phyloP scores from a whole-genome alignment of 495 filamentous ascomycete genomes.

The Margaritispora aquatica region DNA sequence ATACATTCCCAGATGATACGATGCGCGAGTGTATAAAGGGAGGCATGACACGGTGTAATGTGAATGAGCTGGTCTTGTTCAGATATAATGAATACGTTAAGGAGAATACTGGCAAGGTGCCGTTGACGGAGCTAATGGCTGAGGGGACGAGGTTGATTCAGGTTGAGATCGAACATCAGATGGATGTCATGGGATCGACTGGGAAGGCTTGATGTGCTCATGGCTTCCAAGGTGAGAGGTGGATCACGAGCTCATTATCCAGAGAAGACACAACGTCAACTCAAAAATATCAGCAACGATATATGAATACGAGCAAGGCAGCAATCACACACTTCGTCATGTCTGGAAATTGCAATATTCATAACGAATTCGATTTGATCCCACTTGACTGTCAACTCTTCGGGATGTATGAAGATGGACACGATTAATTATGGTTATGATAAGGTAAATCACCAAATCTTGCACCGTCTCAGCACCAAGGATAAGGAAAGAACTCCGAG shows the following conservation, averaged over 20 bases:
- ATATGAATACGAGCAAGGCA: too few relatives aligned
- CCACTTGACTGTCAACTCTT: too few relatives aligned
- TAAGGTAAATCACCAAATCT: too few relatives aligned
- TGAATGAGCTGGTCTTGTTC: constrained; percentile 77
- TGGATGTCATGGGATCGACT: constrained; percentile 55
- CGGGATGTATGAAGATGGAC: too few relatives aligned
- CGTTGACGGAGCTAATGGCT: constrained; percentile 66
- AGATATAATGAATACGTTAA: constrained; percentile 58
- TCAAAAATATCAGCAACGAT: too few relatives aligned
- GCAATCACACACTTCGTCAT: too few relatives aligned
- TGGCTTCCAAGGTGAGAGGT: not conserved
- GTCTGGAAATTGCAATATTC: too few relatives aligned
- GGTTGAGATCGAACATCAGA: constrained; percentile 65
- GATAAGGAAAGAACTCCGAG: too few relatives aligned
- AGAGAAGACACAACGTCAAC: too few relatives aligned
- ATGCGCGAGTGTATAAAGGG: constrained; percentile 61
- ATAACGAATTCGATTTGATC: too few relatives aligned
- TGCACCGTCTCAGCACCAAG: too few relatives aligned
- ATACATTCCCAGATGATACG: constrained; percentile 64
- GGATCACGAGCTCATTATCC: not conserved
- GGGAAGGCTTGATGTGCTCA: constrained; percentile 15
- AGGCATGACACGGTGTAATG: constrained; percentile 74
- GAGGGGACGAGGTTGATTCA: constrained; percentile 68
- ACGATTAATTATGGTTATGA: too few relatives aligned
- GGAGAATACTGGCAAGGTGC: constrained; percentile 59